Conservation (phyloP, 1,284 basidiomycete genomes). For the Agaricales sp. region DNA sequence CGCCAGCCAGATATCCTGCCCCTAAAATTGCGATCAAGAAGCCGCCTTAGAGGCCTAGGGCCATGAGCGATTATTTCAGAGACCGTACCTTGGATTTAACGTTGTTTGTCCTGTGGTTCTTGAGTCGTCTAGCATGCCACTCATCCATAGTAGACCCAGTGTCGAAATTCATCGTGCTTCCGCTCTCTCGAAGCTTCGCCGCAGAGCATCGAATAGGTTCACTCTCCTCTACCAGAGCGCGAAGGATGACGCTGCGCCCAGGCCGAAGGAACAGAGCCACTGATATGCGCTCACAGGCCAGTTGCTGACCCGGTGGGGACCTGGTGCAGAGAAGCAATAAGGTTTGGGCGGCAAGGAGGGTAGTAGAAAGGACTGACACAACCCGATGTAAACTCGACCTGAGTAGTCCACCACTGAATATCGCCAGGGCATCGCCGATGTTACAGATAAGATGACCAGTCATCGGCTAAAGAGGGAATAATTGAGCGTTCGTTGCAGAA, state of each 20-base stretch:
- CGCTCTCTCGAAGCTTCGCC: constrained; percentile 18
- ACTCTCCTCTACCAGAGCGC: constrained; percentile 30
- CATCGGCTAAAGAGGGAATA: constrained; percentile 37
- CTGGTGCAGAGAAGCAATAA: constrained; percentile 12
- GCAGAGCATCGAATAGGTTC: constrained; percentile 27
- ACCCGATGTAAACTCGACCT: constrained; percentile 46
- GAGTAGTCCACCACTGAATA: constrained; percentile 52
- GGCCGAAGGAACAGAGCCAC: constrained; percentile 43
- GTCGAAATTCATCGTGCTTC: constrained; percentile 17
- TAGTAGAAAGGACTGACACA: constrained; percentile 20
- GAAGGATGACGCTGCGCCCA: constrained; percentile 24
- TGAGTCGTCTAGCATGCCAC: constrained; percentile 38
- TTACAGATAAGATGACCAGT: constrained; percentile 52
- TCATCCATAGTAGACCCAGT: constrained; percentile 32
- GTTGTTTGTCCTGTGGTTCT: constrained; percentile 27
- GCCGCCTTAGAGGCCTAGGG: too few relatives aligned
- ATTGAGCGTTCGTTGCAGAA: neutral
- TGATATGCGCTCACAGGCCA: constrained; percentile 28
- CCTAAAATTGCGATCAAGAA: neutral
- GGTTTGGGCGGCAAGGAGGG: neutral
- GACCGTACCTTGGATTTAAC: neutral
- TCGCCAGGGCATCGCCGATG: constrained; percentile 44
- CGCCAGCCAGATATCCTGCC: neutral
- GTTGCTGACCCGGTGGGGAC: constrained; percentile 34
- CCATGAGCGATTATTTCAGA: too few relatives aligned